A percentile compares a stretch with the other conserved stretches of the same genome.
Conservation (phyloP, 1,284 basidiomycete genomes). For the Ganoderma meredithae region DNA sequence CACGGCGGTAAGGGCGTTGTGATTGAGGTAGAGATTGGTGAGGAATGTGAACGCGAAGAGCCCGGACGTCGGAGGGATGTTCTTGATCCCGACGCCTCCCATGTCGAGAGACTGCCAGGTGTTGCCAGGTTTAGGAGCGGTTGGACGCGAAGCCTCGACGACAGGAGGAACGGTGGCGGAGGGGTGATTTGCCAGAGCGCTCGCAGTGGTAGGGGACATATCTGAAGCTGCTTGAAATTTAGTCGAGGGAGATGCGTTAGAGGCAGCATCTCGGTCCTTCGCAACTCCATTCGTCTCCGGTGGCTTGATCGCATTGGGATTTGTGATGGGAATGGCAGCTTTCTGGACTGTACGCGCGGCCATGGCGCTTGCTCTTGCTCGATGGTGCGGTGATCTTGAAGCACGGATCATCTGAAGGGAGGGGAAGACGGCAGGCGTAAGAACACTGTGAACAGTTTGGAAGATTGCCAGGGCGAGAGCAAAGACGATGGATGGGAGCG, state of each 20-base stretch:
- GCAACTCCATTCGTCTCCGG: constrained; percentile 46
- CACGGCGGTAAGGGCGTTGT: constrained; percentile 86
- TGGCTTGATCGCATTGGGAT: constrained; percentile 72
- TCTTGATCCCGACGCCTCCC: constrained; percentile 95
- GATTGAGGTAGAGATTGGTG: constrained; percentile 96
- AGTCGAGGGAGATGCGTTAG: constrained; percentile 34
- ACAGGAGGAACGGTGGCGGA: constrained; percentile 78
- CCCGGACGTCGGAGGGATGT: constrained; percentile 82
- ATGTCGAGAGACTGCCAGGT: constrained; percentile 96
- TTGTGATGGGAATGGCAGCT: constrained; percentile 84
- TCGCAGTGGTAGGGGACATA: constrained; percentile 47
- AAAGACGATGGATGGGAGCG: not conserved
- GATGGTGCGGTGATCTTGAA: constrained; percentile 79
- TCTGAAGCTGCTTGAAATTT: constrained; percentile 47
- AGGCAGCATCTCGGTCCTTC: constrained; percentile 38
- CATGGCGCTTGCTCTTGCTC: constrained; percentile 81
- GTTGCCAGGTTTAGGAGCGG: constrained; percentile 66
- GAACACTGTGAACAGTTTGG: not conserved
- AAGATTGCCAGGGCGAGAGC: not conserved
- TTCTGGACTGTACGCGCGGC: constrained; percentile 80
- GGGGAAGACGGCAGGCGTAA: not conserved
- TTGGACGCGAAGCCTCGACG: constrained; percentile 65
- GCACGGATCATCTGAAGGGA: constrained; percentile 70
- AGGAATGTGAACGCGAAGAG: constrained; percentile 95
- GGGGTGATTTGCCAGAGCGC: constrained; percentile 64